These are phyloP conservation scores for Fagopyrum tataricum DNA, from an alignment of 148 eudicot genomes.

Conservation along the genomic window DNA sequence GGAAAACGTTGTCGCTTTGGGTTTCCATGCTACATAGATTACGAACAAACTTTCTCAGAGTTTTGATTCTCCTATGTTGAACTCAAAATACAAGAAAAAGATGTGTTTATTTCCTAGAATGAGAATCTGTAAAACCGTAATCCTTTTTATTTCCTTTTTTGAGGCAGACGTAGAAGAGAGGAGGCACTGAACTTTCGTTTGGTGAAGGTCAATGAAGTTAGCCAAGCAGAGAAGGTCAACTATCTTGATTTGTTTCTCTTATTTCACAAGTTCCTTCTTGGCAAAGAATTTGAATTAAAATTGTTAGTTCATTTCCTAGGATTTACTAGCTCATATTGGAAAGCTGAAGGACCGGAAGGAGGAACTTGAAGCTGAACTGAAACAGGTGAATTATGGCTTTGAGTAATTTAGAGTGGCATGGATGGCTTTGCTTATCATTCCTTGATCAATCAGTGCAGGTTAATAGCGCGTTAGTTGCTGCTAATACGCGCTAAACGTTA, in stretches of 20 bases:
- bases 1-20: too few species aligned
- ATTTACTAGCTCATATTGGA: conserved; percentile 30
- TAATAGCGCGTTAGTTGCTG: conserved; percentile 24
- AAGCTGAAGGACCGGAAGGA: conserved; percentile 32
- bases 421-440: neutral
- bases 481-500: conserved; percentile 32
- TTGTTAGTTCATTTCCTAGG: conserved; percentile 22
- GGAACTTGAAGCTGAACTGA: conserved; percentile 35
- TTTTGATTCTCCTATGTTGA: neutral
- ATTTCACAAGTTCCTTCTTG: neutral
- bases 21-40: too few species aligned
- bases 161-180: conserved; percentile 35
- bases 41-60: neutral
- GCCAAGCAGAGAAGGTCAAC: conserved; percentile 43
- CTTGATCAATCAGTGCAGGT: conserved; percentile 27
- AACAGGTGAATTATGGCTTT: conserved; percentile 24
- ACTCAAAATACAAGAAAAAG: neutral
- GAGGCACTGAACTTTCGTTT: conserved; percentile 34
- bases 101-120: neutral
- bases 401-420: neutral
- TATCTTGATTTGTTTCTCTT: neutral
- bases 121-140: neutral
- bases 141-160: conserved; percentile 3
- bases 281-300: neutral
- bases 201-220: conserved; percentile 30